Evolutionary conservation across 140 eudicot species (phyloP), one percentile per base, ranked within the genome.

Genomic region (Bidens hawaiensis): DNA sequence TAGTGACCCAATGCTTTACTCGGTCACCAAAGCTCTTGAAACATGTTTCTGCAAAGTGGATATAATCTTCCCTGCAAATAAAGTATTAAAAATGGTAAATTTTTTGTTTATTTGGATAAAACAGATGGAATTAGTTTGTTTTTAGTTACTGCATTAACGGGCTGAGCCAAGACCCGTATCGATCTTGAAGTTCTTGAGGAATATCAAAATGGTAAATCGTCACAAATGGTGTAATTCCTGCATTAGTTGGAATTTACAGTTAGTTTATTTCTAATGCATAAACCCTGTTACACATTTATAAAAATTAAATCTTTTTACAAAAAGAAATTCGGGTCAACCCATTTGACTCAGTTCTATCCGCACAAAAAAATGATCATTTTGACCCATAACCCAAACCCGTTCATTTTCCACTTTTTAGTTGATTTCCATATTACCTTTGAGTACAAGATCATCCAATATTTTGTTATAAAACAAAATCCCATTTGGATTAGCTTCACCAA

Each of bases 201-300:
- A 57, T 72, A 34, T 85, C 96, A 43, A 36, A 7, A 60, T 88
- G 94, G 55, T 72, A 66, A 66, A 85, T 79, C 1, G 94, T 85
- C 69, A 88, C 96, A 60, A 88, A 88, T 8, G 94, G 96, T 46
- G 74, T 58, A 24, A 85, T 80, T 33, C 96, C 88, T 88, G 63
- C 66, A 34, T 25, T 61, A n/a, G 45, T 12, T 42, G 54, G 13
- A 41, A 65, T 47, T 45, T 58, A 66, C 14, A 10, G 45, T 63
- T 28, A 22, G 17, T 18, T 7, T 19, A 48, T 19, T 48, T 9
- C 27, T 9, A 18, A 48, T 10, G 3, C 55, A 48, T 21, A 17
- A 48, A 47, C 19, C 27, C 18, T 21, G n/a, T 27, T 48, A 48
- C 2, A 46, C 3, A 1, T 48, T 9, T 2, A 48, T 6, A 47